phyloP scores from a whole-genome alignment of 2,329 filamentous ascomycete species.

The Penicillium sp. region DNA sequence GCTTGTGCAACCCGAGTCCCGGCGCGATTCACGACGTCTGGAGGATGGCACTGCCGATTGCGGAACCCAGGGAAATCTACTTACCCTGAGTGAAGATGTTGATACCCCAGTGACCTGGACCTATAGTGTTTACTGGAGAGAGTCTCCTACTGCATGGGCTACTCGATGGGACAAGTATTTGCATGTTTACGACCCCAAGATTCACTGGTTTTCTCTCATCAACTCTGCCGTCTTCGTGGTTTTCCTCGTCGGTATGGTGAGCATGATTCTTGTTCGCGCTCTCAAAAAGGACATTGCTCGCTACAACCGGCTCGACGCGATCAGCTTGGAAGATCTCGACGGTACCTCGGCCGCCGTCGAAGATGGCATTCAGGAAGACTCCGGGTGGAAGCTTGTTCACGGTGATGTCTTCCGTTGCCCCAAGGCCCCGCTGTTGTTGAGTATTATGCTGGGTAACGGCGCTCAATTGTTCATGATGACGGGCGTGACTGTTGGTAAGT shows the following conservation, averaged over 20 bases:
- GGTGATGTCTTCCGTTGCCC: conserved; percentile 95
- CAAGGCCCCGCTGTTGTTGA: conserved; percentile 76
- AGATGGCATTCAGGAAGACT: conserved; percentile 94
- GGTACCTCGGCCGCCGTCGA: conserved; percentile 72
- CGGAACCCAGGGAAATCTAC: conserved; percentile 52
- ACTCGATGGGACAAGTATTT: conserved; percentile 99
- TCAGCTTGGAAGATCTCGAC: conserved; percentile 84
- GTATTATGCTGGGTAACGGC: conserved; percentile 86
- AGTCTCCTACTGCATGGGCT: conserved; percentile 84
- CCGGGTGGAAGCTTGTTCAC: conserved; percentile 97
- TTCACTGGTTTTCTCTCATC: conserved; percentile 98
- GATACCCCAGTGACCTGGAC: conserved; percentile 76
- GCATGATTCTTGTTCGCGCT: conserved; percentile 84
- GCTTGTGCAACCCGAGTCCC: conserved; percentile 77
- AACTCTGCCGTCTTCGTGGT: conserved; percentile 94
- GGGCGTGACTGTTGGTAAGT: conserved; percentile 74
- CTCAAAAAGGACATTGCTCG: conserved; percentile 92
- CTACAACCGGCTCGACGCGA: conserved; percentile 91
- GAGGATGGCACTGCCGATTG: conserved; percentile 62
- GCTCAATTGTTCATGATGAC: conserved; percentile 98
- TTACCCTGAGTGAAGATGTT: conserved; percentile 64
- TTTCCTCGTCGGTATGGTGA: conserved; percentile 85
- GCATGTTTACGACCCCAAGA: conserved; percentile 94
- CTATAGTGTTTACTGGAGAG: conserved; percentile 87
- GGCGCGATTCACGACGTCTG: conserved; percentile 54